A percentile compares a stretch with the other conserved stretches of the same genome.
phyloP scores from a whole-genome alignment of 2,329 filamentous ascomycete genomes.

The Monascus ruber region DNA sequence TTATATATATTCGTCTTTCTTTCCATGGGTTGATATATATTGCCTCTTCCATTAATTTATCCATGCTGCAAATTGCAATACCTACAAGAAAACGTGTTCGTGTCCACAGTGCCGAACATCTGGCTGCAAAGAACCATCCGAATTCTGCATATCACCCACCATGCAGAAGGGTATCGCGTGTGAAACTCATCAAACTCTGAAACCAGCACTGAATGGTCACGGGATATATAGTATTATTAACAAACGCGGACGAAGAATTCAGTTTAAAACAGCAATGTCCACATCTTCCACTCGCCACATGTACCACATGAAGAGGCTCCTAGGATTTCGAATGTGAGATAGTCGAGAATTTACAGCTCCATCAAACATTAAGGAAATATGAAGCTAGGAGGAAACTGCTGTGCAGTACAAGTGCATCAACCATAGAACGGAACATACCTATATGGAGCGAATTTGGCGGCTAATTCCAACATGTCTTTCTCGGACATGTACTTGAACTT shows the following conservation, averaged over 20 bases:
- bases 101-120: too few species aligned
- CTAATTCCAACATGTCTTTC: constrained; percentile 76
- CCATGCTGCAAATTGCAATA: too few species aligned
- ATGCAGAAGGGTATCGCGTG: not conserved
- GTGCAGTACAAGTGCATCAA: too few species aligned
- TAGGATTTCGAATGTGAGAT: constrained; percentile 20
- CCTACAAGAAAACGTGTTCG: too few species aligned
- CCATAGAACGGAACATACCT: constrained; percentile 35
- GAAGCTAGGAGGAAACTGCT: not conserved
- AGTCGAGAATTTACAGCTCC: too few species aligned
- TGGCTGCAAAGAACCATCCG: too few species aligned
- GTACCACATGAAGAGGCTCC: constrained; percentile 95
- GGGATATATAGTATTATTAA: constrained; percentile 3
- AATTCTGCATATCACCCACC: too few species aligned
- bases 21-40: too few species aligned
- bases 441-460: constrained; percentile 73
- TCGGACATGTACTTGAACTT: constrained; percentile 99
- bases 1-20: too few species aligned
- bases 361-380: not conserved
- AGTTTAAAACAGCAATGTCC: constrained; percentile 47
- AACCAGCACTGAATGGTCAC: constrained; percentile 1
- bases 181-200: not conserved
- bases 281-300: constrained; percentile 86
- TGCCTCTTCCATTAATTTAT: too few species aligned
- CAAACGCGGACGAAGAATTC: too few species aligned